Percentiles rank a stretch among this genome's conserved stretches.
Evolutionary conservation across 2,329 filamentous ascomycete genomes (phyloP).

Genomic region (Thermomyces lanuginosus): DNA sequence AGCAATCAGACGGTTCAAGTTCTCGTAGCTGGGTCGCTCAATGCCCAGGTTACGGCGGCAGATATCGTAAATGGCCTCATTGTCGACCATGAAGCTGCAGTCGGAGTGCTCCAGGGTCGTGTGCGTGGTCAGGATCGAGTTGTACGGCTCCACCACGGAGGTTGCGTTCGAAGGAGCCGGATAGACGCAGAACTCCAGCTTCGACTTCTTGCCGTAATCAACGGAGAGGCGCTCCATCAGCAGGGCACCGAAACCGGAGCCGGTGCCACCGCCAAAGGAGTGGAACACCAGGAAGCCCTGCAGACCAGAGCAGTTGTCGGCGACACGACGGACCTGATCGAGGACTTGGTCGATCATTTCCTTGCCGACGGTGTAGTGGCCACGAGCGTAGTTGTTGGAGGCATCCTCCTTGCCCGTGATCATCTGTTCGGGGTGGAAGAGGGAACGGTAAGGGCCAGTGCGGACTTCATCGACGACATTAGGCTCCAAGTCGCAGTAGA

Average conservation of each 20-base stretch:
- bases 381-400: slow-evolving; percentile 99
- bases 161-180: slow-evolving; percentile 93
- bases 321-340: slow-evolving; percentile 93
- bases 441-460: slow-evolving; percentile 84
- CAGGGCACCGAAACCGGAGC: slow-evolving; percentile 94
- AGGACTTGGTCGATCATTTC: slow-evolving; percentile 96
- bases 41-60: slow-evolving; percentile 95
- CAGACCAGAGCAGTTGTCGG: slow-evolving; percentile 93
- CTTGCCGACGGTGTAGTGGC: slow-evolving; percentile 99
- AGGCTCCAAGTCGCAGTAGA: slow-evolving; percentile 99
- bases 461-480: slow-evolving; percentile 99
- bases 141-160: slow-evolving; percentile 98
- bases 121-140: slow-evolving; percentile 97
- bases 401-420: slow-evolving; percentile 99
- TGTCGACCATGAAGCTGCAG: slow-evolving; percentile 99
- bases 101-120: slow-evolving; percentile 98
- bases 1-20: slow-evolving; percentile 95
- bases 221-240: slow-evolving; percentile 98
- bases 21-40: slow-evolving; percentile 95
- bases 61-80: slow-evolving; percentile 99
- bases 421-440: slow-evolving; percentile 99
- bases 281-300: slow-evolving; percentile 99
- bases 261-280: slow-evolving; percentile 97
- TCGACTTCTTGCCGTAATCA: slow-evolving; percentile 99
- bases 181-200: slow-evolving; percentile 99